Evolutionary conservation across 164 flowering plant species (phyloP).

Genomic region (Magnolia sinica): DNA sequence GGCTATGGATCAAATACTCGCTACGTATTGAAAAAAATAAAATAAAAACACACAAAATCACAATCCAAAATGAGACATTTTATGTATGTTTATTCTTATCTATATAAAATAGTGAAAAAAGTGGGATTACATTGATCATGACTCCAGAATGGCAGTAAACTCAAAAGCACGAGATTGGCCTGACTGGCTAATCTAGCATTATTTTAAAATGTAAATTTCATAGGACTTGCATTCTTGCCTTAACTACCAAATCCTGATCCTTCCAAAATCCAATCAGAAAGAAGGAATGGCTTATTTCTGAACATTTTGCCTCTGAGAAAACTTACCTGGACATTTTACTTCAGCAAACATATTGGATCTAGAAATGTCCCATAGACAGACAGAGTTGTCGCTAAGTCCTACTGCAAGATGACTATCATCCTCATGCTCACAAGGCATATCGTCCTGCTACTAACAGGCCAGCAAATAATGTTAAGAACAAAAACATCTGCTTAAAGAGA

Average conservation of each 20-base stretch:
- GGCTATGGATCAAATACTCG: no score
- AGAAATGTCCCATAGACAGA: conserved; percentile 61
- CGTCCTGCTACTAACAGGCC: conserved; percentile 31
- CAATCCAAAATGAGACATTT: no score
- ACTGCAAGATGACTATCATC: conserved; percentile 47
- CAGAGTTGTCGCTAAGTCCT: conserved; percentile 87
- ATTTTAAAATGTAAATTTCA: no score
- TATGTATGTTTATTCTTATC: no score
- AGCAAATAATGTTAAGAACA: not conserved
- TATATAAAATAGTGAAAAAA: no score
- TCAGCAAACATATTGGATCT: conserved; percentile 37
- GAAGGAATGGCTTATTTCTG: not conserved
- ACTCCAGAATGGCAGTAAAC: no score
- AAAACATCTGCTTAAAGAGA: conserved; percentile 1
- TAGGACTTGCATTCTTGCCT: no score
- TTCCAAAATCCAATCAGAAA: not conserved
- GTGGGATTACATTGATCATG: no score
- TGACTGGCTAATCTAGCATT: no score
- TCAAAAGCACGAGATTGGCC: no score
- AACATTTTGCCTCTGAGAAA: not conserved
- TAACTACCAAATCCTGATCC: not conserved
- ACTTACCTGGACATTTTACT: conserved; percentile 72
- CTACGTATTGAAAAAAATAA: no score
- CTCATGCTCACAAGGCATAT: conserved; percentile 18
- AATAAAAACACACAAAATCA: no score